These are phyloP conservation scores for Endothia cerciana DNA, from an alignment of 2,329 filamentous ascomycete genomes.

Conservation along the genomic window DNA sequence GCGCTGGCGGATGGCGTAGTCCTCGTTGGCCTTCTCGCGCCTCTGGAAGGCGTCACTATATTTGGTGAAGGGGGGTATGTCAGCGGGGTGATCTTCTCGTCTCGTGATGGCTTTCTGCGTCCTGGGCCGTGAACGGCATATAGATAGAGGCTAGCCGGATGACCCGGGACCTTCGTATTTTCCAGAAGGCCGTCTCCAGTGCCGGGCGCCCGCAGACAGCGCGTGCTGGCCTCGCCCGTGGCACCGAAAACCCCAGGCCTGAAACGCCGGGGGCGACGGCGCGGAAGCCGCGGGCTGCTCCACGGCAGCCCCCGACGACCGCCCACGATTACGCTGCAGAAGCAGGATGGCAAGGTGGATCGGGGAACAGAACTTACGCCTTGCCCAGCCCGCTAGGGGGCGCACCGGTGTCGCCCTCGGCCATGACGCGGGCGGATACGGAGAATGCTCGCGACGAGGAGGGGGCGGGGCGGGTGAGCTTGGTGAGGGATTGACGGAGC, in stretches of 20 bases:
- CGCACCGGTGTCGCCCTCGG: constrained; percentile 70
- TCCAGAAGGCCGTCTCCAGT: neutral
- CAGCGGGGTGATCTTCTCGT: neutral
- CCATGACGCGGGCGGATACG: constrained; percentile 65
- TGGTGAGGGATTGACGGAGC: constrained; percentile 67
- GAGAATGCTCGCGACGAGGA: constrained; percentile 62
- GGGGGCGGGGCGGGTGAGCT: constrained; percentile 55
- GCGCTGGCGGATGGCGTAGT: constrained; percentile 81
- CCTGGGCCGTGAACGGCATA: neutral
- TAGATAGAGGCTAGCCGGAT: neutral
- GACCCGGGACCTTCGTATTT: neutral
- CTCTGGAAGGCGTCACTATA: constrained; percentile 87
- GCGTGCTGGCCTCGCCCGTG: neutral
- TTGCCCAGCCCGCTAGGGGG: constrained; percentile 57
- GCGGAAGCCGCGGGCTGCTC: constrained; percentile 10
- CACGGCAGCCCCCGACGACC: neutral
- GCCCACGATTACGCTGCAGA: neutral
- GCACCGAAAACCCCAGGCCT: neutral
- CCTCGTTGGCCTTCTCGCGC: constrained; percentile 86
- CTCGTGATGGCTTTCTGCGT: neutral
- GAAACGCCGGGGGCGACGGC: neutral
- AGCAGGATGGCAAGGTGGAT: neutral
- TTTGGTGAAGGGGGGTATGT: constrained; percentile 4
- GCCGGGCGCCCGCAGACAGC: neutral
- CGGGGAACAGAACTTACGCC: constrained; percentile 48